Percentiles rank a stretch among this genome's conserved stretches.
phyloP scores from a whole-genome alignment of 495 filamentous ascomycete species.

The Penicillium ucsense region DNA sequence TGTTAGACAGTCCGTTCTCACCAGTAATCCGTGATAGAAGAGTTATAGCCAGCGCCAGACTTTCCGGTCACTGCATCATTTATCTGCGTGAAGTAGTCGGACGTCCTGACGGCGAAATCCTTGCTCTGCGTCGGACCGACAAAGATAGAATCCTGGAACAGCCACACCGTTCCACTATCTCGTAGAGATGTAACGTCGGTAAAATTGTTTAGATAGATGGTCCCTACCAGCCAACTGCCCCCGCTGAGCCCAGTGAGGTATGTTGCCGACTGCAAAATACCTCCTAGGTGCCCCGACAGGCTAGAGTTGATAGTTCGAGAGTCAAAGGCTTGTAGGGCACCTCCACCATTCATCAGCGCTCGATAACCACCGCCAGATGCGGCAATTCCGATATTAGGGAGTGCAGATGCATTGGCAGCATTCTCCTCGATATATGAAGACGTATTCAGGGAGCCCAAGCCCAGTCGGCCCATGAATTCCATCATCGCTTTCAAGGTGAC shows the following conservation, averaged over 20 bases:
- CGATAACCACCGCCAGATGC: constrained; percentile 65
- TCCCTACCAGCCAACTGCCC: constrained; percentile 71
- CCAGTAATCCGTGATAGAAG: constrained; percentile 71
- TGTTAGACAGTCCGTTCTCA: not conserved
- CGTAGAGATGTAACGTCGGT: constrained; percentile 28
- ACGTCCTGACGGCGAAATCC: not conserved
- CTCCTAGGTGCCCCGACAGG: constrained; percentile 34
- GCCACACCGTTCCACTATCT: not conserved
- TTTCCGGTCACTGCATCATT: constrained; percentile 51
- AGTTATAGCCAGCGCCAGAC: constrained; percentile 54
- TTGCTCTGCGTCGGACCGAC: constrained; percentile 34
- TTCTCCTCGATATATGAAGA: constrained; percentile 54
- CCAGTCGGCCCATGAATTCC: constrained; percentile 55
- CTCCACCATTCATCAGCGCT: constrained; percentile 46
- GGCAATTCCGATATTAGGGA: constrained; percentile 50
- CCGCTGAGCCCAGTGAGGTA: constrained; percentile 73
- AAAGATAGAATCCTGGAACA: not conserved
- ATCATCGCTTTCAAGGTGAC: constrained; percentile 56
- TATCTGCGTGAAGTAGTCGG: constrained; percentile 53
- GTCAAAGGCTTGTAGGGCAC: not conserved
- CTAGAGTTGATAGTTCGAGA: not conserved
- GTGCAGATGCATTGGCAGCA: constrained; percentile 42
- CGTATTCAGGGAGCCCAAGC: constrained; percentile 66
- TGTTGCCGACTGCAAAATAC: constrained; percentile 65
- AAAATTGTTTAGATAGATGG: constrained; percentile 75